Evolutionary conservation across 2,329 filamentous ascomycete genomes (phyloP).

Genomic region (Fusarium mangiferae): DNA sequence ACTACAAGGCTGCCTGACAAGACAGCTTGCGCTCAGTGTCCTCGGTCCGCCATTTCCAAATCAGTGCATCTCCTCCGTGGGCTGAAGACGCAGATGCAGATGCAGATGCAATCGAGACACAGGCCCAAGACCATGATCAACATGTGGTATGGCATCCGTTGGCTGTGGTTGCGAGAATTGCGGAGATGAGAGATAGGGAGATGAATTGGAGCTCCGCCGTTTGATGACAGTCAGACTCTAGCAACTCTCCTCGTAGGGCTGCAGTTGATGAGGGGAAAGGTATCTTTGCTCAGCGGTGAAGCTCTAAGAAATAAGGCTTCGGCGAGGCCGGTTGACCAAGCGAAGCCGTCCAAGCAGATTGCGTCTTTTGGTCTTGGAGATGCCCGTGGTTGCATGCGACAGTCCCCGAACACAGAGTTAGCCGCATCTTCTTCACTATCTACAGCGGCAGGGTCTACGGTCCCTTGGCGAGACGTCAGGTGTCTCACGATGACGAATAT

Average conservation of each 20-base stretch:
- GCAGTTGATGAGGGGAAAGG: constrained; percentile 27
- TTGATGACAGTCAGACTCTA: constrained; percentile 2
- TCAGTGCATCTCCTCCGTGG: constrained; percentile 29
- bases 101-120: not conserved
- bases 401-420: constrained; percentile 5
- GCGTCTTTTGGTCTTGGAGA: constrained; percentile 14
- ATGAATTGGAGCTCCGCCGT: constrained; percentile 6
- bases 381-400: constrained; percentile 27
- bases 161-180: constrained; percentile 6
- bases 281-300: constrained; percentile 39
- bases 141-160: constrained; percentile 2
- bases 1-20: constrained; percentile 23
- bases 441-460: not conserved
- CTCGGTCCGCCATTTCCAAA: constrained; percentile 36
- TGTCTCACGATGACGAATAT: not conserved
- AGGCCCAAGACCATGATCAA: not conserved
- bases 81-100: constrained; percentile 27
- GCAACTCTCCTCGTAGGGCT: constrained; percentile 36
- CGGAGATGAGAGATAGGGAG: not conserved
- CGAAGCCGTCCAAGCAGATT: constrained; percentile 21
- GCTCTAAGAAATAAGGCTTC: constrained; percentile 36
- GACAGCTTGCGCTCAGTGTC: constrained; percentile 5
- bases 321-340: constrained; percentile 36
- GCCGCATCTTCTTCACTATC: constrained; percentile 6
- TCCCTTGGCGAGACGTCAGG: constrained; percentile 1